Evolutionary conservation across 352 stramenopile genomes (phyloP), one percentile per base, ranked within the genome.

Genomic region (Phytophthora pistaciae): DNA sequence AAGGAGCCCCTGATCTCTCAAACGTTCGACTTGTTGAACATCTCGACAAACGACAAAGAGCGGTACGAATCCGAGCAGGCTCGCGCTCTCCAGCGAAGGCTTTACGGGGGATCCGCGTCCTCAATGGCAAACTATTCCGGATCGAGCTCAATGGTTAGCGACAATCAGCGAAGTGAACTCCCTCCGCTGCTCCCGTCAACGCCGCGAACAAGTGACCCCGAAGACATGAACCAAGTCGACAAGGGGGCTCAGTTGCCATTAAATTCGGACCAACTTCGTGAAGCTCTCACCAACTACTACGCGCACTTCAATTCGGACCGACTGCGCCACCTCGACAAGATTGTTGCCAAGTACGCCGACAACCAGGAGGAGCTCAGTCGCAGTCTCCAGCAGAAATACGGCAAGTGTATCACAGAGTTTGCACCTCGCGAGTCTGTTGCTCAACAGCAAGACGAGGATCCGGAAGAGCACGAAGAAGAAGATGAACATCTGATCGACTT

Each of bases 1-100:
- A 99, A 99, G 74, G 90, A 95, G 64, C 87, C 92, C 16, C 85
- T 99, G 3, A 98, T 99, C 48, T 90, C 85, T 7, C 92, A 99
- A 77, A 95, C 94, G 0, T 91, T 99, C 14, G 87, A 93, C 61
- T 83, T 98, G 27, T 77, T 98, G 56, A 88, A 94, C 42, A 82
- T 97, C 31, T 90, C 81, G 14, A 65, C 81, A 6, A 76, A 87
- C 25, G 95, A 98, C 66, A 94, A 96, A 68, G 75, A 84, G 16
- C 68, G 70, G 6, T 98, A 97, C 69, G 84, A 97, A 56, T 58
- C 56, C 8, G 78, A 91, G 36, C 80, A 95, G 58, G 68, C 81
- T 33, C 92, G 82, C 27, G 81, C 82, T 29, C 80, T 86, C 44
- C 87, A 93, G 40, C 68, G 60, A 48, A 78, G 89, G 25, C 74